Base-by-base conservation (phyloP, 2,329 filamentous ascomycete species). In the Incumbomyces delicatus region DNA sequence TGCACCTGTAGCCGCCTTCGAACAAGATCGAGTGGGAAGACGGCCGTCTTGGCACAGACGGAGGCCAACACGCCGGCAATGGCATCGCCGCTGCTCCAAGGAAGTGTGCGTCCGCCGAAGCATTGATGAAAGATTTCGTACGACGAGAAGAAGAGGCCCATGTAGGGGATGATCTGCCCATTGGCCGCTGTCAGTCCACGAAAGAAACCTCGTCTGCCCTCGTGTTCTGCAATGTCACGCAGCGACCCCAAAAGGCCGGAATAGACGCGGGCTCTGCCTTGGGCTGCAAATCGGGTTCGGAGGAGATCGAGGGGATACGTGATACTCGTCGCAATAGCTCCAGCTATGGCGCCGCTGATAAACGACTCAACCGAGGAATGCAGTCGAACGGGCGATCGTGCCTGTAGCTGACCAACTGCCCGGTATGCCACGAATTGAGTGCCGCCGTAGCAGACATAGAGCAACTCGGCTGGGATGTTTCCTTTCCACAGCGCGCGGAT, bases 251-350 rank as follows among this genome's bases (percentile, higher is more conserved):
- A 57, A 13, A 98, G 72, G 3, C 82, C 86, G 1, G 68, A 58
- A 63, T 98, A 96, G n/a, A 96, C 76, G 40, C 77, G 80, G 48
- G 87, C 73, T 52, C 66, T 81, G 8, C 90, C 90, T 67, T 96
- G 90, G 0, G 92, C 92, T n/a, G 92, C 92, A 65, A 98, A 98
- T 4, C 92, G 82, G 32, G 92, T 98, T 48, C 92, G 81, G 33
- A 98, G 74, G 11, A 98, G 76, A 66, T 98, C 92, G 45, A 96
- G 78, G 17, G 92, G 92, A 67, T 98, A 98, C 47, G 92, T 96
- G 2, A 74, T 69, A 3, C 81, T 81, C 0, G 92, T 96, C 22
- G 89, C 87, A 18, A 81, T 70, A 2, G 84, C 88, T 36, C 92
- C 92, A 1, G 88, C 89, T 0, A 79, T 65, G 1, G 89, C 90